These are phyloP conservation scores for Trichoderma sp. DNA, from an alignment of 2,329 filamentous ascomycete genomes.

Conservation along the genomic window DNA sequence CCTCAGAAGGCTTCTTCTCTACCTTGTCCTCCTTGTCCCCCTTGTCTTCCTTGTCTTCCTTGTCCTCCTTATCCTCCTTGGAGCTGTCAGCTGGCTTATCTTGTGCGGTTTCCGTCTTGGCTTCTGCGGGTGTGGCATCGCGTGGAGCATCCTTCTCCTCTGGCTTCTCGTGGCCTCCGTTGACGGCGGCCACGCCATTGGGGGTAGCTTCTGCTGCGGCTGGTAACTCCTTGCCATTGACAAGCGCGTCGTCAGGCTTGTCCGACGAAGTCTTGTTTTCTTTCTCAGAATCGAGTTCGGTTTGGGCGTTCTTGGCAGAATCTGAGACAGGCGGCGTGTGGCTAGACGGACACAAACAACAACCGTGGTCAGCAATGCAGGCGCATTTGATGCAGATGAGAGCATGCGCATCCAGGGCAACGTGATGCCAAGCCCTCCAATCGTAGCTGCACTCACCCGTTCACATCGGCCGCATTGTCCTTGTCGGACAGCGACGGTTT, in stretches of 20 bases:
- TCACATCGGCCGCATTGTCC: slow-evolving; percentile 35
- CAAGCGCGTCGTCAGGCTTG: slow-evolving; percentile 19
- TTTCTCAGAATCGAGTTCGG: slow-evolving; percentile 17
- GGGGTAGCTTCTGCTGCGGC: not conserved
- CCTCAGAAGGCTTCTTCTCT: slow-evolving; percentile 13
- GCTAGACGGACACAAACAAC: slow-evolving; percentile 10
- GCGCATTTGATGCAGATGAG: slow-evolving; percentile 7
- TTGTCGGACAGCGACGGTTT: slow-evolving; percentile 32
- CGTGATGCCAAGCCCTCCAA: not conserved
- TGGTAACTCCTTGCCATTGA: slow-evolving; percentile 23
- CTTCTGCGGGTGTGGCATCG: not conserved
- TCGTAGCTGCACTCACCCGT: slow-evolving; percentile 36
- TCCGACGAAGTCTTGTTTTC: slow-evolving; percentile 20
- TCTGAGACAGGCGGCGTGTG: slow-evolving; percentile 12
- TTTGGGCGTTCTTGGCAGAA: slow-evolving; percentile 13
- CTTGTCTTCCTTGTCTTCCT: not conserved
- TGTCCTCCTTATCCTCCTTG: slow-evolving; percentile 19
- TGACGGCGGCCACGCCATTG: slow-evolving; percentile 14
- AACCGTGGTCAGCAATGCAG: slow-evolving; percentile 27
- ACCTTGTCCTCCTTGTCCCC: not conserved
- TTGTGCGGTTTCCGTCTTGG: not conserved
- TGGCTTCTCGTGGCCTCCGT: slow-evolving; percentile 1
- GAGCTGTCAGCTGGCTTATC: not conserved
- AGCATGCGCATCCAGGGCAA: not conserved
- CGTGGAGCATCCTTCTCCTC: slow-evolving; percentile 21